phyloP scores from a whole-genome alignment of 768 basidiomycete genomes.

The Lepiota subincarnata region DNA sequence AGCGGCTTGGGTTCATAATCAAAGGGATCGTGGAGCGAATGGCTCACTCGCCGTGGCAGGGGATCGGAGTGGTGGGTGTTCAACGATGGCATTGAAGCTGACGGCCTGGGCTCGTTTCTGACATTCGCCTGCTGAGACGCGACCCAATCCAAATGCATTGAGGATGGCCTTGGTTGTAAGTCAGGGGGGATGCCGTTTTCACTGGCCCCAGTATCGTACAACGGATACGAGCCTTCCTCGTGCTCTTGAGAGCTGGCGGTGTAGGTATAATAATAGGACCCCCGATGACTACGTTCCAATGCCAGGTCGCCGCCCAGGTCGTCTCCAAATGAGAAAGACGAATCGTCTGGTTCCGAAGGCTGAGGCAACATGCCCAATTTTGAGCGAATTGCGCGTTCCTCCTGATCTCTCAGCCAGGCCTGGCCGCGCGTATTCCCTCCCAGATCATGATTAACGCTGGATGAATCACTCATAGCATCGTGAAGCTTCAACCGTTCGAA shows the following conservation, averaged over 20 bases:
- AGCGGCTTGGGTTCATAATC: slow-evolving; percentile 43
- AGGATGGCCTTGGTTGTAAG: slow-evolving; percentile 49
- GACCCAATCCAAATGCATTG: slow-evolving; percentile 65
- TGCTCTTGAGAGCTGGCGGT: slow-evolving; percentile 49
- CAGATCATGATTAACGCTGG: slow-evolving; percentile 39
- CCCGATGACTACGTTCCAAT: slow-evolving; percentile 60
- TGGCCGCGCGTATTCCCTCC: slow-evolving; percentile 64
- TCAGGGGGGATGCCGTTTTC: slow-evolving; percentile 21
- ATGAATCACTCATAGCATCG: slow-evolving; percentile 38
- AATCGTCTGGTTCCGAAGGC: slow-evolving; percentile 53
- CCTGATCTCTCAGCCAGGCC: slow-evolving; percentile 84
- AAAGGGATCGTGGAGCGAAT: slow-evolving; percentile 6
- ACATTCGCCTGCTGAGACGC: slow-evolving; percentile 42
- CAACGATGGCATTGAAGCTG: slow-evolving; percentile 21
- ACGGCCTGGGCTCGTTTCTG: slow-evolving; percentile 15
- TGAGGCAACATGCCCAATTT: slow-evolving; percentile 57
- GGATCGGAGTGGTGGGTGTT: slow-evolving; percentile 27
- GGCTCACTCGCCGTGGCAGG: slow-evolving; percentile 14
- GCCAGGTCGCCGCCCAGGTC: slow-evolving; percentile 59
- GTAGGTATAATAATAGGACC: slow-evolving; percentile 78
- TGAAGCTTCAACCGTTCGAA: slow-evolving; percentile 55
- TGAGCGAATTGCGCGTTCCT: slow-evolving; percentile 55
- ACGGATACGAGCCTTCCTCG: slow-evolving; percentile 38
- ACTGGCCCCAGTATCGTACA: slow-evolving; percentile 17
- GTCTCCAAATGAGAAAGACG: slow-evolving; percentile 37